These are phyloP conservation scores for Panaeolus papilionaceus DNA, from an alignment of 768 basidiomycete species.

Conservation along the genomic window DNA sequence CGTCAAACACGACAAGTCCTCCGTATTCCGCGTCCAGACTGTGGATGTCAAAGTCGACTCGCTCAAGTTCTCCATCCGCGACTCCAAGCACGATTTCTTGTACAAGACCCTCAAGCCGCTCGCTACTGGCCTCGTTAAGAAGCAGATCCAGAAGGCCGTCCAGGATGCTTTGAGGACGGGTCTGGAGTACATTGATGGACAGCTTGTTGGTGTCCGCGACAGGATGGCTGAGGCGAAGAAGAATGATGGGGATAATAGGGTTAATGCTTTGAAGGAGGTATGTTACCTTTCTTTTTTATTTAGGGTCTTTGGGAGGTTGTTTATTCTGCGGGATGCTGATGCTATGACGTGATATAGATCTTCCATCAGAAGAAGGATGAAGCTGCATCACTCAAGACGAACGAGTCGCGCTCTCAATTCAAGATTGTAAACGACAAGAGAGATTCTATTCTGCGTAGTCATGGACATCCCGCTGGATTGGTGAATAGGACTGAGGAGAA, in stretches of 20 bases:
- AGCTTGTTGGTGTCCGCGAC: conserved; percentile 88
- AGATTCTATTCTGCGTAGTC: conserved; percentile 66
- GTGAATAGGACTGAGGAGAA: conserved; percentile 61
- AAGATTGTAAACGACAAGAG: conserved; percentile 79
- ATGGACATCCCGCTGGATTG: conserved; percentile 76
- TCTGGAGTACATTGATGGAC: conserved; percentile 87
- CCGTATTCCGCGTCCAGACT: conserved; percentile 75
- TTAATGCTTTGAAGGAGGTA: conserved; percentile 66
- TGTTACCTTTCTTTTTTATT: conserved; percentile 29
- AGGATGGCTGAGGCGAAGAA: conserved; percentile 67
- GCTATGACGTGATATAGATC: conserved; percentile 15
- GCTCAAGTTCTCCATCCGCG: conserved; percentile 90
- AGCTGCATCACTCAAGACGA: conserved; percentile 30
- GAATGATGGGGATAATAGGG: conserved; percentile 40
- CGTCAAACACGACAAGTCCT: conserved; percentile 65
- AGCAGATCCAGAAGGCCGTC: conserved; percentile 60
- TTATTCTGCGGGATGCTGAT: too few relatives aligned
- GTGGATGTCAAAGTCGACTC: conserved; percentile 84
- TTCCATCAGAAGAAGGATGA: conserved; percentile 56
- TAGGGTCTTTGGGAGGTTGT: too few relatives aligned
- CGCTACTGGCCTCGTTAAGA: conserved; percentile 85
- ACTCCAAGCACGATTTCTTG: conserved; percentile 87
- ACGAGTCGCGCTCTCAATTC: conserved; percentile 62
- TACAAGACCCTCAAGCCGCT: conserved; percentile 87
- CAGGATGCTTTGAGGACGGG: conserved; percentile 77